These are phyloP conservation scores for Pseudocercospora cruenta DNA, from an alignment of 2,329 filamentous ascomycete genomes.

Conservation along the genomic window DNA sequence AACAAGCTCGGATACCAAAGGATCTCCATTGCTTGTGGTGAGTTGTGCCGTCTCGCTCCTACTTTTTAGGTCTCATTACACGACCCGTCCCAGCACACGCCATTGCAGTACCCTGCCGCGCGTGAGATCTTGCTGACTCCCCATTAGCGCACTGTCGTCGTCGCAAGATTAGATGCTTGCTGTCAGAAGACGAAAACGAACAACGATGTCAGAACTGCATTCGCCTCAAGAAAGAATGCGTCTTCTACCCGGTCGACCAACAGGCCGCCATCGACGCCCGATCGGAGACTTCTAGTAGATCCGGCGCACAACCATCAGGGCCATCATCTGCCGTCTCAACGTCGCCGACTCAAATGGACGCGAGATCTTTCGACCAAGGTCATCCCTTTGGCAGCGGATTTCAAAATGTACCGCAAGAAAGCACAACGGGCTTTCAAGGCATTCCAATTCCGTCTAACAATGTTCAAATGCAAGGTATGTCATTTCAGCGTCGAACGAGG, in stretches of 20 bases:
- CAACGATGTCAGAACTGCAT: constrained; percentile 91
- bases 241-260: constrained; percentile 81
- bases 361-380: constrained; percentile 23
- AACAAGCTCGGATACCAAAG: constrained; percentile 92
- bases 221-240: constrained; percentile 90
- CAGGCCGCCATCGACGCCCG: constrained; percentile 34
- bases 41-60: constrained; percentile 49
- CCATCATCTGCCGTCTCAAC: constrained; percentile 34
- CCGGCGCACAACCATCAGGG: constrained; percentile 24
- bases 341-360: constrained; percentile 27
- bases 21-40: constrained; percentile 93
- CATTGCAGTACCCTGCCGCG: constrained; percentile 16
- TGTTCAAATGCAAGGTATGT: constrained; percentile 16
- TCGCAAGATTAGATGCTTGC: constrained; percentile 89
- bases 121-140: constrained; percentile 27
- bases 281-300: constrained; percentile 29
- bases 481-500: not conserved
- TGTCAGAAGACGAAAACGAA: constrained; percentile 71
- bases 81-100: constrained; percentile 23
- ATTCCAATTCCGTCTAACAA: constrained; percentile 24
- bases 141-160: constrained; percentile 82
- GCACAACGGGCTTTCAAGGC: constrained; percentile 21
- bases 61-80: constrained; percentile 5
- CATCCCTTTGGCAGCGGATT: constrained; percentile 24
- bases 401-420: constrained; percentile 27